Base-by-base conservation (phyloP, 495 filamentous ascomycete genomes). In the Penicillium fimorum region DNA sequence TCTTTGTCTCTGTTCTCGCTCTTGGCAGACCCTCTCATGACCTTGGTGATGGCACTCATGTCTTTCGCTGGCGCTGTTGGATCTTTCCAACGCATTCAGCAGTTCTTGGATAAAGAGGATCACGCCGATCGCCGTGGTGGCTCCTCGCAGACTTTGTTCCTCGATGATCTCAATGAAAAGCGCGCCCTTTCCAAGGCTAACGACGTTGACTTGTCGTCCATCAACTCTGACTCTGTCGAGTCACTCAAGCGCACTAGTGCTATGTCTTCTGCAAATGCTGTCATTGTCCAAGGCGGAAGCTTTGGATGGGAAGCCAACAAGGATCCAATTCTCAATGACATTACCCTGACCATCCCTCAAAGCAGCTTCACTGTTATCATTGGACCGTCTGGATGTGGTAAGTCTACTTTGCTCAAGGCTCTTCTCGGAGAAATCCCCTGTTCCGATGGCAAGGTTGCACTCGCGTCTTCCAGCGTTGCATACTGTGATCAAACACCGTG, bases 341-440 rank as follows among this genome's bases (percentile, higher is more conserved):
- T 80, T 47, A 74, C 62, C 2, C 46, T 81, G 4, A 64, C 57
- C 5, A 64, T 85, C 40, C 67, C 68, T 4, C 68, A 71, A 43
- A 65, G 71, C 0, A 71, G 73, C 44, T 65, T 77, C 24, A 80
- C 75, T 4, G 76, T 84, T 60, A 59, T 88, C 13, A 69, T 85
- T 42, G 85, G 85, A 13, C 81, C 84, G 3, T 80, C 84, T 7
- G 83, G 83, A 6, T 82, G 75, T 44, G 85, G 85, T 6, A 87
- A 87, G 55, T 79, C 80, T 4, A 82, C 81, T 2, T 55, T 88
- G 11, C 64, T 88, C 22, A 80, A 80, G 44, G 76, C 77, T 7
- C 55, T 88, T 15, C 73, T 86, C 0, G 82, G 84, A 20, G 84
- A 88, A 57, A 67, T 81, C 2, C 72, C 75, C 20, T 62, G 71